Base-by-base conservation (phyloP, 2,329 filamentous ascomycete species). In the Aphanoascus verrucosus region DNA sequence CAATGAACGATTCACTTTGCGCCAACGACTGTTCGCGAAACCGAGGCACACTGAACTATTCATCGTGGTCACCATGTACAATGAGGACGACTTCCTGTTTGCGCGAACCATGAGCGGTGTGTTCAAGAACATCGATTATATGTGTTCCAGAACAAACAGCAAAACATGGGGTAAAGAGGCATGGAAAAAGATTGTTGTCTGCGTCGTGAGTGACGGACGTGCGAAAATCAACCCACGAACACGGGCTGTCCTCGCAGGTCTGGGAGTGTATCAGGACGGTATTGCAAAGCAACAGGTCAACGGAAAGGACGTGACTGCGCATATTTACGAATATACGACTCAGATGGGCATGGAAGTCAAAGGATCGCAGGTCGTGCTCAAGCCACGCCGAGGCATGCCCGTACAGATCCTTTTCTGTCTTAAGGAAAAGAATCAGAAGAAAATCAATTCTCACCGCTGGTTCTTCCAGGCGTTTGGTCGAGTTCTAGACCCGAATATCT, bases 151-250 rank as follows among this genome's bases (percentile, higher is more conserved):
- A 48, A 88, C 84, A 44, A 88, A 86, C 67, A 95, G 89, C 72
- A 94, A 95, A 73, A 97, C 91, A 0, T 98, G 93, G 93, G 93
- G 93, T 60, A 93, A 94, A 69, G 88, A 95, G 63, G 90, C 91
- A 3, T 98, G 93, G 93, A 97, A 98, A 76, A 98, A 98, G 77
- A 97, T 98, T 63, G 93, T 98, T 8, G 93, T 98, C 9, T 97
- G 91, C 68, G 83, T 98, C 43, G 93, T 98, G 60, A 96, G 89
- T 63, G 93, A 98, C 64, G 93, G 93, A 56, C 89, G 93, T 80
- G 86, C 84, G 57, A 96, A 96, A 76, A 98, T 98, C 74, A 96
- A 97, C 69, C 82, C 87, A 1, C 78, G 93, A 59, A 98, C 93
- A 2, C 83, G 86, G 64, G 89, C 91, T 34, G 82, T 97, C 15